Conservation (phyloP, 208 protist species). For the Phytomonas sp. region DNA sequence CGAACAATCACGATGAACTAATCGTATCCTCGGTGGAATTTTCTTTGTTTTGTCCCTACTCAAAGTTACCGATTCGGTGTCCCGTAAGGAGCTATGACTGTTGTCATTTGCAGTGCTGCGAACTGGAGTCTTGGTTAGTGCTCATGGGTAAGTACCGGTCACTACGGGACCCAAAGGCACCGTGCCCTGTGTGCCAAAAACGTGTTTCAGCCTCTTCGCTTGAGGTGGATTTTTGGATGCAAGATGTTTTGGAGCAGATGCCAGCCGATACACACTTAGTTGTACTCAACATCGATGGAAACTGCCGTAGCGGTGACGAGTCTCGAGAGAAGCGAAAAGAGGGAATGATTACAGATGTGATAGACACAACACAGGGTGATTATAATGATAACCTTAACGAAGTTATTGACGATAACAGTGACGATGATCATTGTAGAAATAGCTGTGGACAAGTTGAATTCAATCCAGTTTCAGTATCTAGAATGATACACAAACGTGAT, state of each 20-base stretch:
- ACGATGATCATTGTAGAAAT: constrained; percentile 14
- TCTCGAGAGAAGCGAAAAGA: constrained; percentile 50
- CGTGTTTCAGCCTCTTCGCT: constrained; percentile 68
- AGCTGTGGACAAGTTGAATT: background rate
- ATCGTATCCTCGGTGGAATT: constrained; percentile 82
- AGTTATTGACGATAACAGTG: constrained; percentile 28
- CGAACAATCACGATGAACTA: constrained; percentile 37
- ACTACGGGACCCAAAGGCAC: constrained; percentile 74
- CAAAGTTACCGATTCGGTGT: constrained; percentile 42
- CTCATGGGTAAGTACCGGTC: constrained; percentile 70
- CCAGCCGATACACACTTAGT: constrained; percentile 72
- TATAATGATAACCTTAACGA: constrained; percentile 49
- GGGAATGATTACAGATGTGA: constrained; percentile 49
- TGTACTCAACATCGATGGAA: constrained; percentile 63
- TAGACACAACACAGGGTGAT: constrained; percentile 54
- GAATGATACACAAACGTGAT: background rate
- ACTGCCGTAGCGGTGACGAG: constrained; percentile 62
- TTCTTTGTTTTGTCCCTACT: constrained; percentile 80
- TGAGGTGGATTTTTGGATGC: constrained; percentile 79
- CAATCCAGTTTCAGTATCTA: background rate
- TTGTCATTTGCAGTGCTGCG: constrained; percentile 85
- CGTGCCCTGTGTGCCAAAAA: constrained; percentile 79
- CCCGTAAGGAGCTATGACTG: constrained; percentile 75
- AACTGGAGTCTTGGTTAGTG: constrained; percentile 82
- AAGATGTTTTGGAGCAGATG: constrained; percentile 59